A percentile compares a stretch with the other conserved stretches of the same genome.
Conservation (phyloP, 2,329 filamentous ascomycete species). For the Pseudocercospora pini-densiflorae region DNA sequence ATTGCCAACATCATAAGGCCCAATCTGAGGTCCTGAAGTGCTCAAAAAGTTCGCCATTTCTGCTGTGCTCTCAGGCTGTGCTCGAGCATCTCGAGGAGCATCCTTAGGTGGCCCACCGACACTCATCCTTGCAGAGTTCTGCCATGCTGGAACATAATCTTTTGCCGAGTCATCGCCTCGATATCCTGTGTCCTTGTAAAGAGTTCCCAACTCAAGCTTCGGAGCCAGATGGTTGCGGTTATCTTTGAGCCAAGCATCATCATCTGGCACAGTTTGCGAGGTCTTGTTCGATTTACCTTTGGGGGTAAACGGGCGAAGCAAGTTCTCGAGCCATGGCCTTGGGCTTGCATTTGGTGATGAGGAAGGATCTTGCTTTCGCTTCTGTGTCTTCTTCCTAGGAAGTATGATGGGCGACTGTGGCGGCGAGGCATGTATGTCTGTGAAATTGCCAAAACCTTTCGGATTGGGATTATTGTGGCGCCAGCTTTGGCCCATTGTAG, state of each 20-base stretch:
- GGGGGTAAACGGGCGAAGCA: background rate
- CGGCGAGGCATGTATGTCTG: constrained; percentile 15
- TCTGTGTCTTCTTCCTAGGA: background rate
- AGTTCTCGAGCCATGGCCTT: background rate
- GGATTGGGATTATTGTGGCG: constrained; percentile 10
- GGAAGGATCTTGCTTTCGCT: background rate
- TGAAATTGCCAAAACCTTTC: constrained; percentile 12
- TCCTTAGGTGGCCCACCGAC: constrained; percentile 29
- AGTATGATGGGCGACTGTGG: constrained; percentile 12
- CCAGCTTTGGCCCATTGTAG: background rate
- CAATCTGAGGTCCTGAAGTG: background rate
- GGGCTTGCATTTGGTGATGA: background rate
- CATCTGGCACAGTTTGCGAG: background rate
- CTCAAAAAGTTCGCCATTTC: background rate
- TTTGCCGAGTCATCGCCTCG: background rate
- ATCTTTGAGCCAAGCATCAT: background rate
- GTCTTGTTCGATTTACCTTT: background rate
- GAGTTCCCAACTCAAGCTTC: constrained; percentile 13
- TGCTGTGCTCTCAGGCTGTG: constrained; percentile 53
- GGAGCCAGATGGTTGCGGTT: constrained; percentile 9
- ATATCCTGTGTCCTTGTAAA: constrained; percentile 13
- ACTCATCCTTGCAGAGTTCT: constrained; percentile 8
- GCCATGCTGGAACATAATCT: constrained; percentile 11
- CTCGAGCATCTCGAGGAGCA: constrained; percentile 78
- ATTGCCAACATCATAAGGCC: background rate